Evolutionary conservation across 2,329 filamentous ascomycete genomes (phyloP).

Genomic region (Colletotrichum plurivorum): DNA sequence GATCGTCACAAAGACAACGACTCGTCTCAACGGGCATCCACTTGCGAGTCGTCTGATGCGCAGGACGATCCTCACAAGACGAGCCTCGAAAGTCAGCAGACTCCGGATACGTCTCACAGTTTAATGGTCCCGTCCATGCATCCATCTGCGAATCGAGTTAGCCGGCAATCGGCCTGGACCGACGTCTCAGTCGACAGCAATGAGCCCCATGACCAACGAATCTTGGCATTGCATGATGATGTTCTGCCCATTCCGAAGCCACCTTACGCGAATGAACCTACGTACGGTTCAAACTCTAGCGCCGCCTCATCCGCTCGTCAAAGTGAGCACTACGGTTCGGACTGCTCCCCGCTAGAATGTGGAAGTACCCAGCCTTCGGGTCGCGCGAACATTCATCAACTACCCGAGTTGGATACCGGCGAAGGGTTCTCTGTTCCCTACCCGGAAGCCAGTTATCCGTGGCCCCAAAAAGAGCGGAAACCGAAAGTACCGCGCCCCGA

Average conservation of each 20-base stretch:
- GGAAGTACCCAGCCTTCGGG: conserved; percentile 19
- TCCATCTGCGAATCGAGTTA: conserved; percentile 61
- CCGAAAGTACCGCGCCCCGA: conserved; percentile 57
- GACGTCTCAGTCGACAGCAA: conserved; percentile 71
- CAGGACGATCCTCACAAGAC: conserved; percentile 34
- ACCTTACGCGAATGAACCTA: conserved; percentile 33
- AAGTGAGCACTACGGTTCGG: conserved; percentile 48
- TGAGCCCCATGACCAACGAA: conserved; percentile 54
- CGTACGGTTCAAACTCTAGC: conserved; percentile 29
- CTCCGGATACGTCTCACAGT: conserved; percentile 57
- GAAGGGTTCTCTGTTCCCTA: conserved; percentile 66
- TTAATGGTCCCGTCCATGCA: conserved; percentile 63
- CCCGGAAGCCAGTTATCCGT: conserved; percentile 49
- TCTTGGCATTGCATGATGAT: conserved; percentile 29
- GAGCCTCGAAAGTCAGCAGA: conserved; percentile 40
- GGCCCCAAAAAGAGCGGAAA: conserved; percentile 37
- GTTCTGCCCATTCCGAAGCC: conserved; percentile 39
- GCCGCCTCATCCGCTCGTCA: conserved; percentile 39
- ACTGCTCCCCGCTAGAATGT: conserved; percentile 49
- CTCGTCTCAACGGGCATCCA: conserved; percentile 55
- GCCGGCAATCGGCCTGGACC: conserved; percentile 72
- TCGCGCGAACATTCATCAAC: conserved; percentile 52
- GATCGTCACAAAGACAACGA: conserved; percentile 33
- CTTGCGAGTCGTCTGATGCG: conserved; percentile 54
- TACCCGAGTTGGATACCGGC: conserved; percentile 67